Evolutionary conservation across 768 basidiomycete species (phyloP).

Genomic region (Kwoniella newhampshirensis): DNA sequence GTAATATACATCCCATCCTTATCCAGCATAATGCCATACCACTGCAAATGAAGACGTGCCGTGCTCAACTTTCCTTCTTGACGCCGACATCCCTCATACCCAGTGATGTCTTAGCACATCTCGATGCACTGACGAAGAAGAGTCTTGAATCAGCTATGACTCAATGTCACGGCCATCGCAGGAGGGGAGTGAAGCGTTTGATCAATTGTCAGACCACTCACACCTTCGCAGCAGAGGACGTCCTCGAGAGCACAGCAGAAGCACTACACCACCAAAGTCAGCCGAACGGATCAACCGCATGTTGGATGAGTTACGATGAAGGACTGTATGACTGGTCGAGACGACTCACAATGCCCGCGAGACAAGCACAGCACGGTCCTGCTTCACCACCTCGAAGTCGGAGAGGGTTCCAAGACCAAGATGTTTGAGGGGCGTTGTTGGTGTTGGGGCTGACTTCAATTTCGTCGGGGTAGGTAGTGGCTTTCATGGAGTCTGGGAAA

Average conservation of each 20-base stretch:
- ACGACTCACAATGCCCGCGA: slow-evolving; percentile 11
- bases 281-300: background rate
- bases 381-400: slow-evolving; percentile 17
- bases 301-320: background rate
- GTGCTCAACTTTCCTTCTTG: too few relatives aligned
- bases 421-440: too few relatives aligned
- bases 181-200: background rate
- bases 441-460: too few relatives aligned
- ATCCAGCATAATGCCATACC: too few relatives aligned
- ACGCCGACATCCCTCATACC: too few relatives aligned
- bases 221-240: slow-evolving; percentile 16
- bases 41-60: too few relatives aligned
- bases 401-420: slow-evolving; percentile 17
- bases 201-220: background rate
- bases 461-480: too few relatives aligned
- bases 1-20: too few relatives aligned
- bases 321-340: background rate
- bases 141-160: background rate
- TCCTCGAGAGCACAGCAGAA: slow-evolving; percentile 23
- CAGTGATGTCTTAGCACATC: slow-evolving; percentile 19
- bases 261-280: background rate
- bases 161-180: background rate
- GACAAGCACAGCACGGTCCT: slow-evolving; percentile 13
- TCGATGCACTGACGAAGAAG: slow-evolving; percentile 5
- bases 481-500: too few relatives aligned